Evolutionary conservation across 2,329 filamentous ascomycete species (phyloP), one percentile per base, ranked within the genome.

Genomic region (Penicillium sp.): DNA sequence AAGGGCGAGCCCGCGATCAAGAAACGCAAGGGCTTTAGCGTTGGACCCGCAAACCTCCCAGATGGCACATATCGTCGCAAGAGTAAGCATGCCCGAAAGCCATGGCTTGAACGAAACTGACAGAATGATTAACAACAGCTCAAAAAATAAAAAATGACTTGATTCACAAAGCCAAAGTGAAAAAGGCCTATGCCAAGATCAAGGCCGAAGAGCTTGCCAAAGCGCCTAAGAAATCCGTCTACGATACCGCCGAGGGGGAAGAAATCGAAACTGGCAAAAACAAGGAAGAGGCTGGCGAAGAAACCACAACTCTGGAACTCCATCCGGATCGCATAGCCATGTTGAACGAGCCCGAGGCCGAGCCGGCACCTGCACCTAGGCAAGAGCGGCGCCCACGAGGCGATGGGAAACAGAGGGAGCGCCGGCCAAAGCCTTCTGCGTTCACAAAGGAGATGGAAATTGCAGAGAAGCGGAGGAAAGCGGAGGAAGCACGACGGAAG

Each of bases 141-240:
- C 82, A 87, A 69, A 91, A 91, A 70, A 93, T 95, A 64, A 97
- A 97, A 71, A 79, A 85, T 57, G 81, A 87, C 57, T 75, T 95
- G 49, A 96, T 97, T 61, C 82, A 89, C 69, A 94, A 93, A 68
- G 89, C 90, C 53, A 95, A 96, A 70, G 77, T 95, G 55, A 93
- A 91, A 72, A 95, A 95, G 70, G 81, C 86, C 37, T 96, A 95
- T 66, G 86, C 85, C 55, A 96, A 95, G 70, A 75, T 95, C 56
- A 91, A 90, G 69, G 82, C 82, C 35, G 72, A 74, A 41, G 76
- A 81, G 64, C 67, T 73, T 34, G 67, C 66, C 34, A 59, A 64
- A 33, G 59, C 59, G 26, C 54, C 60, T 9, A 52, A 56, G 39
- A 66, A 63, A 61, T 61, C 71, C 52, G 53, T 68, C 57, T 63